Base-by-base conservation (phyloP, 202 grass and related monocot species). In the Elaeis oleifera region DNA sequence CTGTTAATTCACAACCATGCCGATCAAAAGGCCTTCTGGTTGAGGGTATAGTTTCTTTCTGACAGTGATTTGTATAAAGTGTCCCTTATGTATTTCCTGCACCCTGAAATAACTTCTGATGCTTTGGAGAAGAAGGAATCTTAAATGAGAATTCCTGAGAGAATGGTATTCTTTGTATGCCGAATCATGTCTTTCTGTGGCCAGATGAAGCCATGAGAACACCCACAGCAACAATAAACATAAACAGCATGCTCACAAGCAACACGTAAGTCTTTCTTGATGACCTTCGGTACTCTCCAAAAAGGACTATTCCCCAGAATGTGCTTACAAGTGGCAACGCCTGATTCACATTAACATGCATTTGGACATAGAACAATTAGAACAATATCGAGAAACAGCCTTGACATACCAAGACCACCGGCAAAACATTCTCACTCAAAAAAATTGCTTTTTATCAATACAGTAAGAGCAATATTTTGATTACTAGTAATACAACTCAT, bases 121-220 rank as follows among this genome's bases (percentile, higher is more conserved):
- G 36, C 36, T 39, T 39, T 39, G 36, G 36, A 44, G 36, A 44
- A 44, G 36, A 13, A 1, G 8, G 36, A 0, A 44, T 44, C 36
- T 13, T 44, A 14, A 44, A 44, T 44, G 8, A 44, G 8, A 44
- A 13, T 44, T 44, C 11, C 9, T 14, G 9, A 44, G 1, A 44
- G 36, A 9, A 44, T 2, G 36, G 8, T 13, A 44, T 44, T 23
- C 2, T 1, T 36, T 8, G 53, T 18, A 48, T 24, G 0, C 36
- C 51, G 53, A 48, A 50, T 51, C 68, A 72, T 17, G 56, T 28
- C 61, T 67, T 97, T 73, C 88, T 89, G 61, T 97, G 81, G 11
- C 84, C 92, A 59, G 92, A 73, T 11, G 92, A 97, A 82, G 88
- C 92, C 92, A 97, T 92, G n/a, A 97, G 92, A 60, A 81, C 56